Conservation (phyloP, 1,284 basidiomycete genomes). For the Violaceomyces palustris region DNA sequence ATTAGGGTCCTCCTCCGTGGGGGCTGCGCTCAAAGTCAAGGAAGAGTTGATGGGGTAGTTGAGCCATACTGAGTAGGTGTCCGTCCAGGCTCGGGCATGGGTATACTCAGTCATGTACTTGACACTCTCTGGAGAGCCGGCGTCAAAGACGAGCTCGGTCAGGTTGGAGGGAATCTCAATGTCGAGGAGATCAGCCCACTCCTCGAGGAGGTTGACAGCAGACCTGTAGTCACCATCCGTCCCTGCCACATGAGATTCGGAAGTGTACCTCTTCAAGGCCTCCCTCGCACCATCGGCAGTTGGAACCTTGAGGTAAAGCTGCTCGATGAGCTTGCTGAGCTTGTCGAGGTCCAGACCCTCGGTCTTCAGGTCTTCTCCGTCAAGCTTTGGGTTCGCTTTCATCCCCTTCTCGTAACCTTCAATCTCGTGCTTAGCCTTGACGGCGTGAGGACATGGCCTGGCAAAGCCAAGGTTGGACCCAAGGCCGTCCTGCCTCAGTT, state of each 20-base stretch:
- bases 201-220: conserved; percentile 25
- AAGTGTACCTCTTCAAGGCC: conserved; percentile 36
- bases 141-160: conserved; percentile 38
- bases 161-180: conserved; percentile 22
- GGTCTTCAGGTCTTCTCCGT: not conserved
- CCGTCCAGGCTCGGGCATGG: conserved; percentile 37
- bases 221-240: conserved; percentile 31
- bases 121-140: conserved; percentile 33
- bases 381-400: not conserved
- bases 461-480: not conserved
- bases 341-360: too few species aligned
- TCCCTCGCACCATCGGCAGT: conserved; percentile 21
- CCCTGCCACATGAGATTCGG: conserved; percentile 38
- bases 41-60: conserved; percentile 43
- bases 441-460: too few species aligned
- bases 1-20: conserved; percentile 44
- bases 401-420: not conserved
- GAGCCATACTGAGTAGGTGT: conserved; percentile 50
- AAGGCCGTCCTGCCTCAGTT: not conserved
- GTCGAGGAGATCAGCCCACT: conserved; percentile 44
- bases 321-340: conserved; percentile 9
- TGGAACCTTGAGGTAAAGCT: conserved; percentile 23
- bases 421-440: not conserved
- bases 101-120: conserved; percentile 25
- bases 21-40: conserved; percentile 31